These are phyloP conservation scores for Pogostemon cablin DNA, from an alignment of 257 asterid genomes.

Conservation along the genomic window DNA sequence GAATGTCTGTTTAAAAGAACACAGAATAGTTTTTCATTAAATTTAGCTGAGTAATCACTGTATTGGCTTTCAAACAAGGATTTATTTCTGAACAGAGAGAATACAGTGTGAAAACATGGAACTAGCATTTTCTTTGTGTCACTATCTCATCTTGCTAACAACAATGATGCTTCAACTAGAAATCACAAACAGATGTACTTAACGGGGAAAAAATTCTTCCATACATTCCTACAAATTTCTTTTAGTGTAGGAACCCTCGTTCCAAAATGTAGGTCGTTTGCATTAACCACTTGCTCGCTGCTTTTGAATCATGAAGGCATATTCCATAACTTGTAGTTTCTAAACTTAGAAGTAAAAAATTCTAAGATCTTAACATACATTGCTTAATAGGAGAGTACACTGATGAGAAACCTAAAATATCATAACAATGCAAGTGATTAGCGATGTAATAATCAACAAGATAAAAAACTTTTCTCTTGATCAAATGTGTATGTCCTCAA, in stretches of 20 bases:
- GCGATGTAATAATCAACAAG: no score
- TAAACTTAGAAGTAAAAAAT: slow-evolving; percentile 11
- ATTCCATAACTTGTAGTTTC: not conserved
- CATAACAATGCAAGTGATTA: no score
- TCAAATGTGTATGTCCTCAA: not conserved
- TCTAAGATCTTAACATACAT: not conserved
- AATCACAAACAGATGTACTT: not conserved
- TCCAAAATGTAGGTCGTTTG: not conserved
- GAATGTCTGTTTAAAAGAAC: slow-evolving; percentile 58
- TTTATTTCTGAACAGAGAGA: slow-evolving; percentile 2
- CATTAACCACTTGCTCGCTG: not conserved
- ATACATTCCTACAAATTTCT: not conserved
- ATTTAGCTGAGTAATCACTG: slow-evolving; percentile 8
- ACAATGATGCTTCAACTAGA: slow-evolving; percentile 26
- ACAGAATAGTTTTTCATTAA: slow-evolving; percentile 2
- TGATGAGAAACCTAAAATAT: not conserved
- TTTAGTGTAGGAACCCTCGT: not conserved
- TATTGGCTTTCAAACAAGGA: slow-evolving; percentile 6
- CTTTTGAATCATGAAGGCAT: slow-evolving; percentile 6
- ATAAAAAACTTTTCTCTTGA: slow-evolving; percentile 14
- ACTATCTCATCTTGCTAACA: slow-evolving; percentile 6
- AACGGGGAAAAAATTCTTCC: not conserved
- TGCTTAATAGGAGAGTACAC: slow-evolving; percentile 1
- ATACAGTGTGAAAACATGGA: not conserved
- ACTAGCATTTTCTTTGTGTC: slow-evolving; percentile 10